Percentiles rank a stretch among this genome's conserved stretches.
phyloP scores from a whole-genome alignment of 179 eudicot species.

The Pouteria campechiana region DNA sequence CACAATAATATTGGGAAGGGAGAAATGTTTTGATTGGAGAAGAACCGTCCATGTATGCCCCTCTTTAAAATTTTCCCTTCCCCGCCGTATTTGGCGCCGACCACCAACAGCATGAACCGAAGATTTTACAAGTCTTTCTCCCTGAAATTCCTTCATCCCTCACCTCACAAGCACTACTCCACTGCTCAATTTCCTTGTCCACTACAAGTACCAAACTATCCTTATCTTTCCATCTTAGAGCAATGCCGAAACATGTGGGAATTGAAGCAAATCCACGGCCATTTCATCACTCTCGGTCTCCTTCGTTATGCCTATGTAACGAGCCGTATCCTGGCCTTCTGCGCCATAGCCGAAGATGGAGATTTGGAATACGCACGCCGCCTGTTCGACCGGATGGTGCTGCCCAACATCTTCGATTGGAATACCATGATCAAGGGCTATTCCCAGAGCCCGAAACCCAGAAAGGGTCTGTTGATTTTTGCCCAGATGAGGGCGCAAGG shows the following conservation, averaged over 20 bases:
- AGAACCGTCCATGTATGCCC: too few species aligned
- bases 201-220: too few species aligned
- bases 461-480: slow-evolving; percentile 18
- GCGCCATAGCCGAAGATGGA: slow-evolving; percentile 9
- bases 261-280: slow-evolving; percentile 21
- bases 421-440: slow-evolving; percentile 27
- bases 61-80: too few species aligned
- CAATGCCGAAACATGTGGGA: slow-evolving; percentile 21
- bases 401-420: slow-evolving; percentile 19
- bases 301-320: slow-evolving; percentile 12
- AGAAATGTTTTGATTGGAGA: too few species aligned
- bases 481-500: slow-evolving; percentile 10
- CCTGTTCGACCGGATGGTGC: slow-evolving; percentile 9
- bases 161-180: too few species aligned
- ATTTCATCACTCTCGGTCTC: slow-evolving; percentile 17
- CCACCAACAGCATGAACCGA: too few species aligned
- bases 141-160: too few species aligned
- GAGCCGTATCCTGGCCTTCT: slow-evolving; percentile 24
- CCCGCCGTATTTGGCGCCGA: too few species aligned
- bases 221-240: slow-evolving; percentile 10
- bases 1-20: too few species aligned
- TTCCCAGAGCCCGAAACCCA: slow-evolving; percentile 11
- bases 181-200: too few species aligned
- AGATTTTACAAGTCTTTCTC: too few species aligned
- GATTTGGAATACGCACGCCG: slow-evolving; percentile 14